Base-by-base conservation (phyloP, 2,329 filamentous ascomycete genomes). In the Raffaelea ambrosiae region DNA sequence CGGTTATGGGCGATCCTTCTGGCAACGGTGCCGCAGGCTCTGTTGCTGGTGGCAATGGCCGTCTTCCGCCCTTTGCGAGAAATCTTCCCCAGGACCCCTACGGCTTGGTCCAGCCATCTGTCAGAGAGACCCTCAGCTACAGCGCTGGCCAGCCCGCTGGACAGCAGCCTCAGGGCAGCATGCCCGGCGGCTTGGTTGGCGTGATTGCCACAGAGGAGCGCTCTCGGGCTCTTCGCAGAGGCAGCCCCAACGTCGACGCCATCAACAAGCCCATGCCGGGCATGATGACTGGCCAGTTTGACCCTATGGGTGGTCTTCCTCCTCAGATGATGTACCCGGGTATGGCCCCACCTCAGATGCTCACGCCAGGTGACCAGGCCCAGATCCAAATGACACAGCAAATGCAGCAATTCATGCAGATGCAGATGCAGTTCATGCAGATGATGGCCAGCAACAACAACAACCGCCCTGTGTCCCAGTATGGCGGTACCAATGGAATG, bases 351-450 rank as follows among this genome's bases (percentile, higher is more conserved):
- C 60, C 60, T 18, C 59, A 57, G 19, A 65, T 68, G 62, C 61
- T 83, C 40, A 77, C 76, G 16, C 70, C 81, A 3, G 77, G 77
- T 20, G 84, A 88, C 52, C 84, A 86, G 61, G 82, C 83, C 23
- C 86, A 91, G 57, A 74, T 90, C 39, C 83, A 90, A 55, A 84
- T 93, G 74, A 84, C 79, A 7, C 84, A 88, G 59, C 85, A 90
- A 60, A 90, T 91, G 86, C 77, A 79, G 48, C 83, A 88, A 58
- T 89, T 91, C 67, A 89, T 91, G 85, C 84, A 89, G 61, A 88
- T 93, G 83, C 88, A 95, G 63, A 90, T 94, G 84, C 86, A 94
- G 61, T 89, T 89, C 66, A 91, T 94, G 84, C 85, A 90, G 58
- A 84, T 88, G 79, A 86, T 88, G 76, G 72, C 73, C 1, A 56